Conservation (phyloP, 2,329 filamentous ascomycete genomes). For the Aureobasidium sp. region DNA sequence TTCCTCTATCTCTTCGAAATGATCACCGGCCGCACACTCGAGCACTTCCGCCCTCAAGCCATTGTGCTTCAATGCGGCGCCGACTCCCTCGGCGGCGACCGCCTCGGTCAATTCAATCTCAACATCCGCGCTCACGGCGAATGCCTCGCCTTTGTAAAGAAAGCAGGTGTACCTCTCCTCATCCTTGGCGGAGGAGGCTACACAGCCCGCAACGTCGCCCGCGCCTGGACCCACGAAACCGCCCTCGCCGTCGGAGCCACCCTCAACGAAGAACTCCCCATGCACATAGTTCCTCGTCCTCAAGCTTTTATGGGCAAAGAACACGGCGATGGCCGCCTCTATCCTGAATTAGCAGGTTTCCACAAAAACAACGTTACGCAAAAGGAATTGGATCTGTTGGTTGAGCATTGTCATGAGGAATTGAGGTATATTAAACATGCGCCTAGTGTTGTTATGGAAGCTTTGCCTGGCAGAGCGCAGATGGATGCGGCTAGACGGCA, state of each 20-base stretch:
- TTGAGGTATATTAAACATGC: conserved; percentile 75
- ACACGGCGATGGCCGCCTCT: conserved; percentile 59
- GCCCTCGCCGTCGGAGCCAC: conserved; percentile 72
- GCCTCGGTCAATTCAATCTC: conserved; percentile 91
- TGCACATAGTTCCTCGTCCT: conserved; percentile 68
- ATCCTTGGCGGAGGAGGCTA: conserved; percentile 94
- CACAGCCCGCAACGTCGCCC: conserved; percentile 90
- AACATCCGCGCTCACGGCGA: conserved; percentile 90
- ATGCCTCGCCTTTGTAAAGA: conserved; percentile 85
- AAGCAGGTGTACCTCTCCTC: conserved; percentile 68
- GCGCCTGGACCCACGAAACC: conserved; percentile 95
- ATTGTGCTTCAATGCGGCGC: conserved; percentile 95
- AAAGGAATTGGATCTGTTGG: conserved; percentile 67
- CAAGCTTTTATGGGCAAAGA: conserved; percentile 76
- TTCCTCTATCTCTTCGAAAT: conserved; percentile 79
- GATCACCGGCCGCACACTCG: conserved; percentile 68
- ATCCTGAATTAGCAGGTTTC: conserved; percentile 80
- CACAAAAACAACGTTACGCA: conserved; percentile 60
- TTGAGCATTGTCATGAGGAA: conserved; percentile 74
- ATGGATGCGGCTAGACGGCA: conserved; percentile 55
- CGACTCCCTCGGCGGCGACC: conserved; percentile 86
- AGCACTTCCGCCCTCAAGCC: conserved; percentile 74
- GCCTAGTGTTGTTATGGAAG: conserved; percentile 77
- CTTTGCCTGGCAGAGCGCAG: conserved; percentile 62
- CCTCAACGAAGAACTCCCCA: conserved; percentile 64